A percentile compares a stretch with the other conserved stretches of the same genome.
Conservation (phyloP, 305 asterid genomes). For the Solanum chacoense region DNA sequence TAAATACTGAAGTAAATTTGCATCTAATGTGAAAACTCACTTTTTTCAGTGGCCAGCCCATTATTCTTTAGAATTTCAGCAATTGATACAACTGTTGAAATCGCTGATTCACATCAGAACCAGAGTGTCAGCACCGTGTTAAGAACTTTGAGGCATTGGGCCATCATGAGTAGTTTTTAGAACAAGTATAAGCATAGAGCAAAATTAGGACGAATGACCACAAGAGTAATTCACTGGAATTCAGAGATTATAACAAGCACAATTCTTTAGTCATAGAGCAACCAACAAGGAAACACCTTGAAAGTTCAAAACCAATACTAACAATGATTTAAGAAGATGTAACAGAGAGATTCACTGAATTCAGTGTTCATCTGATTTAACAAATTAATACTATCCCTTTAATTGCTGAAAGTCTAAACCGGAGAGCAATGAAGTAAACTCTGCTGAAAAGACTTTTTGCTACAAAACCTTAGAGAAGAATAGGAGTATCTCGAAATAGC, state of each 20-base stretch:
- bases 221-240: neutral
- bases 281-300: neutral
- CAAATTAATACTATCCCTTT: neutral
- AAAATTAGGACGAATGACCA: neutral
- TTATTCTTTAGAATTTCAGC: conserved; percentile 74
- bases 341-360: neutral
- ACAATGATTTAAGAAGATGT: neutral
- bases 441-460: neutral
- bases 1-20: neutral
- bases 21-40: conserved; percentile 29
- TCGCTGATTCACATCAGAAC: conserved; percentile 35
- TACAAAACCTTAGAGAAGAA: neutral
- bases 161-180: neutral
- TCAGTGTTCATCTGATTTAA: neutral
- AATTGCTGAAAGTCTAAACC: neutral
- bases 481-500: neutral
- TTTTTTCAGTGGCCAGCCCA: conserved; percentile 76
- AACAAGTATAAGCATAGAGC: neutral
- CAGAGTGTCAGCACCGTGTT: neutral
- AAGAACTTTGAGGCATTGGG: neutral
- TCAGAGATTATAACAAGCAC: neutral
- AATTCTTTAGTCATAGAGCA: neutral
- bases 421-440: neutral
- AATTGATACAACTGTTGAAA: conserved; percentile 60
- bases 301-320: neutral